Percentiles rank a stretch among this genome's conserved stretches.
These are phyloP conservation scores for Aspergillus neotritici DNA, from an alignment of 2,329 filamentous ascomycete genomes.

Conservation along the genomic window DNA sequence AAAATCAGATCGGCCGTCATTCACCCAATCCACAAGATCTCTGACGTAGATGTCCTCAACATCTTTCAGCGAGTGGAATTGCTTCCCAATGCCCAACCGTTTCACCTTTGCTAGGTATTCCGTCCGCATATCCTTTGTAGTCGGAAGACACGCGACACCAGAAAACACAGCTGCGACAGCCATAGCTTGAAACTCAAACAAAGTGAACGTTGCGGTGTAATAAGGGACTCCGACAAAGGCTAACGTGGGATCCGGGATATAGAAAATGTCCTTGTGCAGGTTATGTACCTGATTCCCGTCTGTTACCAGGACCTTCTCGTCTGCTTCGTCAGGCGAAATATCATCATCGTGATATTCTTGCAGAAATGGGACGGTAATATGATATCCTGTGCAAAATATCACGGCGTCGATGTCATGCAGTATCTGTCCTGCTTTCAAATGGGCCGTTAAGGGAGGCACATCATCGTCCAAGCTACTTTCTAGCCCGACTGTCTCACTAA, in stretches of 20 bases:
- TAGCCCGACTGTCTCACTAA: slow-evolving; percentile 50
- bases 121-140: slow-evolving; percentile 31
- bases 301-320: slow-evolving; percentile 53
- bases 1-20: slow-evolving; percentile 14
- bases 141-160: slow-evolving; percentile 47
- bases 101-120: slow-evolving; percentile 26
- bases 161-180: slow-evolving; percentile 54
- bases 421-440: slow-evolving; percentile 49
- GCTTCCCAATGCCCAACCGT: slow-evolving; percentile 27
- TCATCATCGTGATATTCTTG: slow-evolving; percentile 46
- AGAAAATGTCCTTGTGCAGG: slow-evolving; percentile 65
- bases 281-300: slow-evolving; percentile 62
- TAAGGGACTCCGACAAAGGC: slow-evolving; percentile 61
- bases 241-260: slow-evolving; percentile 60
- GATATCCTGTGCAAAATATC: slow-evolving; percentile 64
- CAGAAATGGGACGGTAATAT: slow-evolving; percentile 62
- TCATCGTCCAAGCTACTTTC: slow-evolving; percentile 23
- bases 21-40: slow-evolving; percentile 33
- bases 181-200: slow-evolving; percentile 66
- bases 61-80: slow-evolving; percentile 35
- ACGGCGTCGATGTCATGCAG: slow-evolving; percentile 56
- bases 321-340: slow-evolving; percentile 42
- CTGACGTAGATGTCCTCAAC: slow-evolving; percentile 31
- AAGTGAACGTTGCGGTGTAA: slow-evolving; percentile 61
- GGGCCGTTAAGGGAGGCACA: slow-evolving; percentile 47